Evolutionary conservation across 2,329 filamentous ascomycete species (phyloP).

Genomic region (Trichoderma afroharzianum): DNA sequence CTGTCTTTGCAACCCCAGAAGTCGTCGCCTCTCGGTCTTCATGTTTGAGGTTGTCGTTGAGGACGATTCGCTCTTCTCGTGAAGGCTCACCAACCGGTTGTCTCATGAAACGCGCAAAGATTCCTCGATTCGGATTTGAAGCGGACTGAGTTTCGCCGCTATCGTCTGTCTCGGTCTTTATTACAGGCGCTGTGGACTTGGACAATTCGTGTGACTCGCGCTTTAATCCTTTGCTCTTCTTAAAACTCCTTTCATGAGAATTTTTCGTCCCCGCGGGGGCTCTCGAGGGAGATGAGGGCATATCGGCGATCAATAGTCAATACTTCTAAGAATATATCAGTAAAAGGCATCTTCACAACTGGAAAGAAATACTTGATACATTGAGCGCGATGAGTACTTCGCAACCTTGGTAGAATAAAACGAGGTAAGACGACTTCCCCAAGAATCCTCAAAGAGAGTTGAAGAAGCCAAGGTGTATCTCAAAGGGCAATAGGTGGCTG

Average conservation of each 20-base stretch:
- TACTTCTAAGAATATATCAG: not conserved
- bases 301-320: not conserved
- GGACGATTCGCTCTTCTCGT: not conserved
- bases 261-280: not conserved
- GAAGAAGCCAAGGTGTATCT: not conserved
- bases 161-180: not conserved
- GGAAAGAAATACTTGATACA: not conserved
- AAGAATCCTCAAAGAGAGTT: fast-evolving
- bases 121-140: not conserved
- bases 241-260: not conserved
- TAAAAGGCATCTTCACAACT: not conserved
- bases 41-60: not conserved
- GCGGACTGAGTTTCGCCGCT: not conserved
- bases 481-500: not conserved
- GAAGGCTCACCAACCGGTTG: not conserved
- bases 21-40: not conserved
- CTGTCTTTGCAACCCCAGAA: not conserved
- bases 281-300: not conserved
- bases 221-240: not conserved
- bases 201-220: not conserved
- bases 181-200: not conserved
- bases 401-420: not conserved
- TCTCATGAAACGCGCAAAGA: not conserved
- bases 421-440: not conserved
- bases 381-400: not conserved